Evolutionary conservation across 805 yeast genomes (phyloP).

Genomic region (Myxozyma sirexii): DNA sequence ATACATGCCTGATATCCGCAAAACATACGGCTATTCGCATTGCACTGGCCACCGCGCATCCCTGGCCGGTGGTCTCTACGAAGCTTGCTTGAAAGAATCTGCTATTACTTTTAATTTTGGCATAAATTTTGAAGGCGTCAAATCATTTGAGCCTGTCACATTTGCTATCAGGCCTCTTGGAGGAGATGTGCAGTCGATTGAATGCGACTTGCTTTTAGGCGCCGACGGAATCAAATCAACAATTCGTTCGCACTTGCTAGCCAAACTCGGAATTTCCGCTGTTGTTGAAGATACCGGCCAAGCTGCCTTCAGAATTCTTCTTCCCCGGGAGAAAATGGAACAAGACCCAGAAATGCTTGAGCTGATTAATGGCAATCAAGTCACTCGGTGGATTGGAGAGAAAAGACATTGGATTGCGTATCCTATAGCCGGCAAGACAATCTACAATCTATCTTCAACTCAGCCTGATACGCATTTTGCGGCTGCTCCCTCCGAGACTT

Average conservation of each 20-base stretch:
- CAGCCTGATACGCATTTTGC: conserved; percentile 4
- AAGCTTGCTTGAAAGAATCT: neutral
- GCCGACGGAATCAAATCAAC: conserved; percentile 24
- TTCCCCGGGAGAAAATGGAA: conserved; percentile 4
- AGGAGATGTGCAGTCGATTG: neutral
- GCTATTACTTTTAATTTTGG: neutral
- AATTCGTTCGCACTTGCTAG: neutral
- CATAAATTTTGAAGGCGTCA: neutral
- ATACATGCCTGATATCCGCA: neutral
- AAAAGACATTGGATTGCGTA: conserved; percentile 2
- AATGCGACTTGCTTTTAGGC: conserved; percentile 13
- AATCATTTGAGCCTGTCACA: neutral
- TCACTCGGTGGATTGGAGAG: conserved; percentile 4
- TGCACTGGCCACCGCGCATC: conserved; percentile 7
- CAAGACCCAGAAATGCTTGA: neutral
- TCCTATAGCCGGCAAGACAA: neutral
- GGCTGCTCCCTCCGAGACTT: conserved; percentile 1
- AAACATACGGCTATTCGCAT: neutral
- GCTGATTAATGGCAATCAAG: neutral
- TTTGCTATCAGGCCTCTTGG: neutral
- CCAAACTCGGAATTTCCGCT: neutral
- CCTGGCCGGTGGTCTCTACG: neutral
- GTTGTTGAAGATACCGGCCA: conserved; percentile 7
- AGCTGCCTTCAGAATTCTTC: conserved; percentile 9
- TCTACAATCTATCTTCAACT: conserved; percentile 4